Evolutionary conservation across 805 yeast species (phyloP).

Genomic region (Jamesozyma jinghongensis): DNA sequence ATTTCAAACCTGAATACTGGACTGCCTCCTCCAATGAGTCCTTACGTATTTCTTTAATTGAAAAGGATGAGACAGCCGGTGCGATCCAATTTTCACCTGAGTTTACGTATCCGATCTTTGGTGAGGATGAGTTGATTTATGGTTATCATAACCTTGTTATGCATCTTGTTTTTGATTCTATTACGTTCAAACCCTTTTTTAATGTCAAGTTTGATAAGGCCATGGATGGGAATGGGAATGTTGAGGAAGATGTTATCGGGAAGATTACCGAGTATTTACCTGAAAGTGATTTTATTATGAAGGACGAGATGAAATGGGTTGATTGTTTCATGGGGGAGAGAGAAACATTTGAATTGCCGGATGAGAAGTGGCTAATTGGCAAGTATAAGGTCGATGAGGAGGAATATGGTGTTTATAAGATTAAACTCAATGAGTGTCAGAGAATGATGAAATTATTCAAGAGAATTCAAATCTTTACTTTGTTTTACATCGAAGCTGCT

Average conservation of each 20-base stretch:
- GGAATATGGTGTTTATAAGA: constrained; percentile 43
- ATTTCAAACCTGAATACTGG: constrained; percentile 62
- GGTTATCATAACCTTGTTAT: constrained; percentile 71
- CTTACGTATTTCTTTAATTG: constrained; percentile 50
- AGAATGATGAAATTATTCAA: constrained; percentile 19
- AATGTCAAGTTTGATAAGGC: constrained; percentile 48
- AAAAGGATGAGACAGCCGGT: constrained; percentile 48
- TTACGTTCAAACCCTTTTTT: constrained; percentile 64
- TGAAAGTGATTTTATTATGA: constrained; percentile 41
- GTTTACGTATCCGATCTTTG: constrained; percentile 90
- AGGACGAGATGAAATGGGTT: constrained; percentile 64
- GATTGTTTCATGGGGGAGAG: constrained; percentile 44
- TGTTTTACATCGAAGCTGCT: constrained; percentile 90
- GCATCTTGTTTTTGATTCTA: constrained; percentile 61
- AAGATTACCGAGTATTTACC: constrained; percentile 56
- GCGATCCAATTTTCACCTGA: constrained; percentile 61
- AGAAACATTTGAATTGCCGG: constrained; percentile 32
- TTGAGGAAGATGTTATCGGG: constrained; percentile 39
- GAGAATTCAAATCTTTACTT: constrained; percentile 68
- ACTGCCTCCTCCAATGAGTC: constrained; percentile 65
- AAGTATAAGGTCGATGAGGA: constrained; percentile 32
- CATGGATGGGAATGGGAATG: constrained; percentile 41
- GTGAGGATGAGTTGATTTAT: constrained; percentile 79
- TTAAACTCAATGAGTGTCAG: constrained; percentile 13
- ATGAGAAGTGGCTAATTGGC: constrained; percentile 27